Conservation (phyloP, 768 basidiomycete species). For the Butyriboletus loyo region DNA sequence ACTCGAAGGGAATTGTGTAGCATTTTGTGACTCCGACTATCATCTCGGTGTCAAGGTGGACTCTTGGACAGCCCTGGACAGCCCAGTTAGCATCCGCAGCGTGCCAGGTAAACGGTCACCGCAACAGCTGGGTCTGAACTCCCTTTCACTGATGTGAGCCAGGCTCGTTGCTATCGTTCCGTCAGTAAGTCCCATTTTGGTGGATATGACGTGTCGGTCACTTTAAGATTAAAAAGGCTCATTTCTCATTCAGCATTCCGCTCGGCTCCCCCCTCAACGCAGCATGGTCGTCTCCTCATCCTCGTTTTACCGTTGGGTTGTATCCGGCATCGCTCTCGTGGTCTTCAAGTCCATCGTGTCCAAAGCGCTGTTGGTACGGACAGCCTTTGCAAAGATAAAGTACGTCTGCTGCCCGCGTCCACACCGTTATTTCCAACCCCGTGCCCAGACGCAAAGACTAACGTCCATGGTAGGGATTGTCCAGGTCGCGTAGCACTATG, state of each 20-base stretch:
- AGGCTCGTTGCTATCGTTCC: background rate
- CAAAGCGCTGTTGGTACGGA: constrained; percentile 3
- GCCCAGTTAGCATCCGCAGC: too few relatives aligned
- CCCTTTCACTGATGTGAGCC: background rate
- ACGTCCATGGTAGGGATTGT: constrained; percentile 6
- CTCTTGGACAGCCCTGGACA: too few relatives aligned
- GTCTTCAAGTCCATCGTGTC: constrained; percentile 5
- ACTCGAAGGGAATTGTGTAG: too few relatives aligned
- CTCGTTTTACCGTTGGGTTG: constrained; percentile 7
- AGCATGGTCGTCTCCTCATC: constrained; percentile 5
- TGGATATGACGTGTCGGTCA: background rate
- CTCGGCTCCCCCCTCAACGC: background rate
- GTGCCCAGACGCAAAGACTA: background rate
- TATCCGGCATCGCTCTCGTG: constrained; percentile 1
- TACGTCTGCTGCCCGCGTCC: background rate
- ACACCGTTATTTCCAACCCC: background rate
- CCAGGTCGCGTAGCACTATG: constrained; percentile 23
- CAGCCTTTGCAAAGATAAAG: constrained; percentile 20
- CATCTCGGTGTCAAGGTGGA: too few relatives aligned
- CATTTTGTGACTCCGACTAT: too few relatives aligned
- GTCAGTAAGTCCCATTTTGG: background rate
- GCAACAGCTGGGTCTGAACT: background rate
- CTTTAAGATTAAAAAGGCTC: background rate
- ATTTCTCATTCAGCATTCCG: background rate
- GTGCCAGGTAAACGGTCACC: too few relatives aligned